Evolutionary conservation across 768 basidiomycete species (phyloP).

Genomic region (Symmetrospora coprosmae): DNA sequence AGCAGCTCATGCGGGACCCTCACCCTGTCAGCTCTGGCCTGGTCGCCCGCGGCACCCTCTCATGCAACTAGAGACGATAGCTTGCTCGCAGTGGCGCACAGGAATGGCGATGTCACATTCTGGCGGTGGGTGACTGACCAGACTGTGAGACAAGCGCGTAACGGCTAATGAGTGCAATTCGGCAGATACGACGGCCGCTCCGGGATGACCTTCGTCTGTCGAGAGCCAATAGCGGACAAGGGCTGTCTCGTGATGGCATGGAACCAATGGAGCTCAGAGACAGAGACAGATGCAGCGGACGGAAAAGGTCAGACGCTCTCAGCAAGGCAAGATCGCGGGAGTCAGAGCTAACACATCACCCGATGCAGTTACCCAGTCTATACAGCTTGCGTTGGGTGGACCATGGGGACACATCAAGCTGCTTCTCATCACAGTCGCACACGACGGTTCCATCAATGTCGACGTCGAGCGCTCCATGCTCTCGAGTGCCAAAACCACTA

Average conservation of each 20-base stretch:
- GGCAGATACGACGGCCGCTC: background rate
- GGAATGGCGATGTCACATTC: background rate
- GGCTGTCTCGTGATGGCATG: conserved; percentile 3
- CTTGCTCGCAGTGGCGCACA: background rate
- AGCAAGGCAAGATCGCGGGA: background rate
- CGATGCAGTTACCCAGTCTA: background rate
- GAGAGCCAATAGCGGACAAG: background rate
- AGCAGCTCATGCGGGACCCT: background rate
- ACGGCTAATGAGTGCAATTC: no score
- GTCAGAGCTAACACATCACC: background rate
- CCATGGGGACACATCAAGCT: background rate
- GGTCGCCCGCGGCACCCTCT: background rate
- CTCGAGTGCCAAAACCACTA: background rate
- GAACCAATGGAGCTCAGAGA: background rate
- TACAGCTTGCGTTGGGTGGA: background rate
- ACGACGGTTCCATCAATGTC: no score
- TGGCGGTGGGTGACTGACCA: conserved; percentile 3
- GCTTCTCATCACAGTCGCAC: background rate
- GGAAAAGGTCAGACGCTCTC: background rate
- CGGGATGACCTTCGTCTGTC: background rate
- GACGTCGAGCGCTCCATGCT: no score
- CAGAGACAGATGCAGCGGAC: background rate
- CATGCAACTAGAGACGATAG: conserved; percentile 8
- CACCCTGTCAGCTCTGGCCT: background rate
- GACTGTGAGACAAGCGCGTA: no score